A percentile compares a stretch with the other conserved stretches of the same genome.
Evolutionary conservation across 192 early-diverging fungal genomes (phyloP).

Genomic region (Entrophospora sp.): DNA sequence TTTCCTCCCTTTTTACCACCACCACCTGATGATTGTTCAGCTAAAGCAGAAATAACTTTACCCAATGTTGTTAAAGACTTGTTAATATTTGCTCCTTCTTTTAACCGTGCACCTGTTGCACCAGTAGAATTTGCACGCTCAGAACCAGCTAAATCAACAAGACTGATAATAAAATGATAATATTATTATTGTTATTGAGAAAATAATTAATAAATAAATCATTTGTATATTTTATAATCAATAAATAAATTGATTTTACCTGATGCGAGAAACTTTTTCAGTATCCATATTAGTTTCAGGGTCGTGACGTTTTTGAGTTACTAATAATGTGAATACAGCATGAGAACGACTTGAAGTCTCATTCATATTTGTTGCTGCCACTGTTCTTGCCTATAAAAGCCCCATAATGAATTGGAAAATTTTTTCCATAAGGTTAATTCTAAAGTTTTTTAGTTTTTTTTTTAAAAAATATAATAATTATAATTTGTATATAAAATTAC

Average conservation of each 20-base stretch:
- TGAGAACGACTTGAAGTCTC: conserved; percentile 83
- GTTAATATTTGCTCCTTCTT: conserved; percentile 94
- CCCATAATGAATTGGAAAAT: neutral
- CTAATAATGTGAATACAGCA: conserved; percentile 70
- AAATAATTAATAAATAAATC: conserved; percentile 2
- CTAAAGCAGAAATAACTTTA: conserved; percentile 87
- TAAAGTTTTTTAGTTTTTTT: no score
- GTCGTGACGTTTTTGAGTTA: conserved; percentile 57
- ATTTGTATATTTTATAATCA: neutral
- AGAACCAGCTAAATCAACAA: conserved; percentile 91
- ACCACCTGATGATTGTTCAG: conserved; percentile 50
- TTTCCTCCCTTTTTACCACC: conserved; percentile 32
- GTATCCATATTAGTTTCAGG: conserved; percentile 44
- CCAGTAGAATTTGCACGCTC: conserved; percentile 83
- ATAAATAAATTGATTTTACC: no score
- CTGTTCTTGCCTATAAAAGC: conserved; percentile 60
- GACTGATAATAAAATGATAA: conserved; percentile 35
- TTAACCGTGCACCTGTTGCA: conserved; percentile 72
- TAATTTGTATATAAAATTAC: conserved; percentile 27
- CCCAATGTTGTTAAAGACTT: conserved; percentile 84
- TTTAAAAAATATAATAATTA: neutral
- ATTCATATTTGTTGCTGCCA: conserved; percentile 94
- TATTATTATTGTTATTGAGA: neutral
- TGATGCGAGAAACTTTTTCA: conserved; percentile 70
- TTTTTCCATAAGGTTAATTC: no score